Conservation (phyloP, 2,329 filamentous ascomycete genomes). For the Fusarium sambucinum region DNA sequence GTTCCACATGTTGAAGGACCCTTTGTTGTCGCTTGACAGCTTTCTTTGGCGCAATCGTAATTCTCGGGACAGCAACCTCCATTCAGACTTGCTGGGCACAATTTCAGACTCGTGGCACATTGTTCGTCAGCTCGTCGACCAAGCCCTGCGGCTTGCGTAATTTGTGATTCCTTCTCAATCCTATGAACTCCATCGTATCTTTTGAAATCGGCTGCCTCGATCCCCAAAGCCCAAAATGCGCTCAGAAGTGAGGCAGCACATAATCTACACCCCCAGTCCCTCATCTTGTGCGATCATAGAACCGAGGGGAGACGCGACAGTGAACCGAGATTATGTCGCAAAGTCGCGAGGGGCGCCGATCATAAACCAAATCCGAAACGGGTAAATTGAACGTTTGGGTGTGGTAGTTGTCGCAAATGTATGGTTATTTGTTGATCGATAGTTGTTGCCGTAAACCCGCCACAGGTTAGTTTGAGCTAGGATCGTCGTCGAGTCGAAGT, state of each 20-base stretch:
- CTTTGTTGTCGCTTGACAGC: slow-evolving; percentile 61
- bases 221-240: slow-evolving; percentile 37
- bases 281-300: slow-evolving; percentile 41
- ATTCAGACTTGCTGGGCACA: slow-evolving; percentile 56
- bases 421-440: slow-evolving; percentile 6
- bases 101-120: slow-evolving; percentile 47
- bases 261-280: slow-evolving; percentile 40
- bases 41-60: slow-evolving; percentile 62
- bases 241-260: slow-evolving; percentile 36
- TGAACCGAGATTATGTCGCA: slow-evolving; percentile 15
- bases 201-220: slow-evolving; percentile 47
- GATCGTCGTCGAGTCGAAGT: slow-evolving; percentile 12
- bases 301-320: slow-evolving; percentile 30
- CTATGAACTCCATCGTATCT: slow-evolving; percentile 51
- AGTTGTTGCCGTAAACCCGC: slow-evolving; percentile 6
- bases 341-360: slow-evolving; percentile 23
- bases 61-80: slow-evolving; percentile 63
- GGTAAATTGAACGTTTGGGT: slow-evolving; percentile 19
- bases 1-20: slow-evolving; percentile 57
- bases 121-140: slow-evolving; percentile 34
- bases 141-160: slow-evolving; percentile 40
- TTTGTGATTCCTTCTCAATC: slow-evolving; percentile 47
- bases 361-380: slow-evolving; percentile 23
- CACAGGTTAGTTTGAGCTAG: slow-evolving; percentile 15
- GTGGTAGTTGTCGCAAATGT: slow-evolving; percentile 16